phyloP scores from a whole-genome alignment of 441 rosid genomes.

The Eruca vesicaria region DNA sequence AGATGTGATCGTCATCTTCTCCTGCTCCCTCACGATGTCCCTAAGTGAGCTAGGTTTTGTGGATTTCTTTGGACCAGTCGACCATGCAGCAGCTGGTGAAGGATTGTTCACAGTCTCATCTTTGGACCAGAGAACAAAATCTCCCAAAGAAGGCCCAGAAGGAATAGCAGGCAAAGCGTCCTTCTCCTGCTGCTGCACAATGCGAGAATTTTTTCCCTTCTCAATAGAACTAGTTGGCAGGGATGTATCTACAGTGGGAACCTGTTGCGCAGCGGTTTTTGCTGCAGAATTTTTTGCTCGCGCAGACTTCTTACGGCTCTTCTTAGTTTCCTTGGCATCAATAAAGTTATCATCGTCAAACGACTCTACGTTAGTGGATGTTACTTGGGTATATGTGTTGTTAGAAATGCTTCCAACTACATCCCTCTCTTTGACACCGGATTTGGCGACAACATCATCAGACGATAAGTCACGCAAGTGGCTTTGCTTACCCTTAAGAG shows the following conservation, averaged over 20 bases:
- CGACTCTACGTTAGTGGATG: constrained; percentile 36
- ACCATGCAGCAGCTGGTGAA: constrained; percentile 85
- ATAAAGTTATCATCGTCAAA: constrained; percentile 73
- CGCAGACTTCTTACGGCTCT: constrained; percentile 86
- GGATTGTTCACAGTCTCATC: constrained; percentile 53
- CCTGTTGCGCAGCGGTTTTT: constrained; percentile 43
- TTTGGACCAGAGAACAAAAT: constrained; percentile 83
- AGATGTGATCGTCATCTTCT: constrained; percentile 53
- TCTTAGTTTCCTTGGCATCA: constrained; percentile 88
- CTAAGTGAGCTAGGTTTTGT: constrained; percentile 76
- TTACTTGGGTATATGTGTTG: constrained; percentile 34
- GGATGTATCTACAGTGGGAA: constrained; percentile 48
- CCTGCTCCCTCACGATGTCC: constrained; percentile 93
- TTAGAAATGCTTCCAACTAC: constrained; percentile 37
- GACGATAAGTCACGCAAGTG: constrained; percentile 70
- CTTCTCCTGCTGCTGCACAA: constrained; percentile 63
- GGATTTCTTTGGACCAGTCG: constrained; percentile 64
- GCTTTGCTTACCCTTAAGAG: constrained; percentile 57
- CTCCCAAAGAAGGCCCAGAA: constrained; percentile 94
- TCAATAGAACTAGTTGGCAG: constrained; percentile 64
- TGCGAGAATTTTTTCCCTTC: constrained; percentile 67
- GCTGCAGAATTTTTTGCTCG: constrained; percentile 70
- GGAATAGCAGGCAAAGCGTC: constrained; percentile 80
- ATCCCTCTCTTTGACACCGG: constrained; percentile 51
- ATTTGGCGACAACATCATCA: constrained; percentile 63